Evolutionary conservation across 2,329 filamentous ascomycete genomes (phyloP), one percentile per base, ranked within the genome.

Genomic region (Penicillium janthinellum): DNA sequence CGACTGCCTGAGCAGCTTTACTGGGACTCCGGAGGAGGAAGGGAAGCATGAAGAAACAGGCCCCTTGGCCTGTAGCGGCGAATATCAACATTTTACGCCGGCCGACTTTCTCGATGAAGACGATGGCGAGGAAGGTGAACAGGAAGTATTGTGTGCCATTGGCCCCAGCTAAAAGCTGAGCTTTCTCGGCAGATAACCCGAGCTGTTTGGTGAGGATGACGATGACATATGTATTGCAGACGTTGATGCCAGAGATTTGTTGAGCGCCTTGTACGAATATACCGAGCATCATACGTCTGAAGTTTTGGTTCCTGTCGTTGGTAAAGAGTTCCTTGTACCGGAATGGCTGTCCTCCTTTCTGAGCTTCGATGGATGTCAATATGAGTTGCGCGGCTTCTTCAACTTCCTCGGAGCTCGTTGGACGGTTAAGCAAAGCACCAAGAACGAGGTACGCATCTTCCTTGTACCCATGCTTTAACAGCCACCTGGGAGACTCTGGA

Each of bases 361-460:
- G 58, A 28, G 60, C 60, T 55, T 62, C 60, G 48, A 60, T 60
- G 10, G 57, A 57, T 12, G 60, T 58, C 35, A 60, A 15, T 54
- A 48, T 34, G 20, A 31, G 45, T 42, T 47, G 53, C 42, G 31
- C 45, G 41, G n/a, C 17, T 25, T 47, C 41, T 47, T 47, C 41
- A 14, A 28, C 12, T 28, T 39, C 42, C 17, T n/a, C 41, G 35
- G 15, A 17, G 20, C 39, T 17, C 42, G 41, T 20, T 17, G 42
- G 42, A 28, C 39, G 15, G 53, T 3, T 20, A 39, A 39, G 31
- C 41, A 54, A 48, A 55, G 15, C 28, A 47, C 28, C 42, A 45
- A 45, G 22, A 8, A 42, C 12, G 31, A 48, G 15, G 45, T 42
- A 38, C 5, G 45, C 53, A 31, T 48, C 53, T 48, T 48, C 34